Percentiles rank a stretch among this genome's conserved stretches.
These are phyloP conservation scores for Waitea zeae DNA, from an alignment of 1,284 basidiomycete genomes.

Conservation along the genomic window DNA sequence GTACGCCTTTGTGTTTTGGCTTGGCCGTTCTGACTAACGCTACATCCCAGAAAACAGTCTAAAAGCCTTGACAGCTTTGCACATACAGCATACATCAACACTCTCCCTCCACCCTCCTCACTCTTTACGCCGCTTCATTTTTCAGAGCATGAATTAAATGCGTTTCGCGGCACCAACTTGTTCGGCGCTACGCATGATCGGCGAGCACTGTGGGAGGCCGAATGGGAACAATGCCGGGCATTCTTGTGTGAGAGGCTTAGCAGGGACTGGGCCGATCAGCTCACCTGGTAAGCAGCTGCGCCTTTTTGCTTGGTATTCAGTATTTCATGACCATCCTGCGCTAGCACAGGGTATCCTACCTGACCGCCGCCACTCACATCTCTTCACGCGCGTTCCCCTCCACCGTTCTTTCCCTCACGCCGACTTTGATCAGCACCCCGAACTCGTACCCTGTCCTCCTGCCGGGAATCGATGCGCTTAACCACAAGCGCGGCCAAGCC, in stretches of 20 bases:
- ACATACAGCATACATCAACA: constrained; percentile 51
- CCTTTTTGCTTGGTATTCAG: background rate
- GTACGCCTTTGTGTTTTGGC: background rate
- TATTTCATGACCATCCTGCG: background rate
- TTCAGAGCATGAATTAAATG: constrained; percentile 35
- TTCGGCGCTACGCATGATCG: constrained; percentile 56
- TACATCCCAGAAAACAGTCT: constrained; percentile 2
- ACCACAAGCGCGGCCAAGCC: constrained; percentile 56
- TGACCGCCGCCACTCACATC: constrained; percentile 55
- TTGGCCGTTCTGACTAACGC: background rate
- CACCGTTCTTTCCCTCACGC: constrained; percentile 41
- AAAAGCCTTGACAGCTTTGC: constrained; percentile 9
- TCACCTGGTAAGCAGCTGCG: constrained; percentile 45
- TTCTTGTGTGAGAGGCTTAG: constrained; percentile 19
- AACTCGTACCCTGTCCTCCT: constrained; percentile 63
- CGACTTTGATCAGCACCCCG: constrained; percentile 29
- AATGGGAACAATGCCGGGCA: constrained; percentile 35
- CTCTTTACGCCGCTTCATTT: constrained; percentile 72
- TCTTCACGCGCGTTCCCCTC: constrained; percentile 85
- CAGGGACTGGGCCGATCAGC: constrained; percentile 24
- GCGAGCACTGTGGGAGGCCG: constrained; percentile 33
- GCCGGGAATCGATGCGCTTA: constrained; percentile 73
- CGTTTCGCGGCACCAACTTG: constrained; percentile 64
- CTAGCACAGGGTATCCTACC: constrained; percentile 46
- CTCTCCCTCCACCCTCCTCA: constrained; percentile 36